Base-by-base conservation (phyloP, 2,329 filamentous ascomycete species). In the Cercospora canescens region DNA sequence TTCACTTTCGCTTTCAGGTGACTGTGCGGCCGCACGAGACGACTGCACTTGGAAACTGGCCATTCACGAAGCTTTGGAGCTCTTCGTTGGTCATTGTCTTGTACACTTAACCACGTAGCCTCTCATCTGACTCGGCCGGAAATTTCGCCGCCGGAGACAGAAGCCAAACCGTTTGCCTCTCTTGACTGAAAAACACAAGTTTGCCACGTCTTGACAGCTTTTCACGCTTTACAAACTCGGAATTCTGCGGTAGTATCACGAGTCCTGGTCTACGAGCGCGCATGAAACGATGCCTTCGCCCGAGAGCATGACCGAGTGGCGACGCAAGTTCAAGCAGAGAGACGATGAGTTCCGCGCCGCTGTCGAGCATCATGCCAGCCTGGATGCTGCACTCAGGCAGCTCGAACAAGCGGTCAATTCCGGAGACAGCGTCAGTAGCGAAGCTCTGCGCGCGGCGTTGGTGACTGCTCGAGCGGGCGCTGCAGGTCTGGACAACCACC, bases 311-410 rank as follows among this genome's bases (percentile, higher is more conserved):
- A 45, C 30, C 2, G 59, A 61, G 21, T 61, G 39, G 39, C 59
- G 59, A 0, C 39, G 41, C 14, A 61, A 52, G 18, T 50, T 52
- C 45, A 61, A 61, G 45, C 59, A 61, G 59, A 50, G 59, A 61
- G 59, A 61, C 14, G 59, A 61, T 8, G 59, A 61, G 18, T 50
- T 61, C 8, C 59, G 59, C 24, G 59, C 41, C 12, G 59, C 59
- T 6, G 39, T 61, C 1, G 59, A 61, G 18, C 30, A 52, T 61
- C 59, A 61, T 16, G 41, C 59, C 21, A 37, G 21, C 1, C 2
- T 61, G 0, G 59, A 61, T 52, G 45, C 11, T 24, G 59, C 59
- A 21, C 59, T 61, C n/a, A 35, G 28, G 0, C 59, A 48, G 6
- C 28, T 61, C 1, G 39, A 45, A 14, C 26, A 35, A 14, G 18